Base-by-base conservation (phyloP, 306 rosid genomes). In the Gastrolobium bilobum region DNA sequence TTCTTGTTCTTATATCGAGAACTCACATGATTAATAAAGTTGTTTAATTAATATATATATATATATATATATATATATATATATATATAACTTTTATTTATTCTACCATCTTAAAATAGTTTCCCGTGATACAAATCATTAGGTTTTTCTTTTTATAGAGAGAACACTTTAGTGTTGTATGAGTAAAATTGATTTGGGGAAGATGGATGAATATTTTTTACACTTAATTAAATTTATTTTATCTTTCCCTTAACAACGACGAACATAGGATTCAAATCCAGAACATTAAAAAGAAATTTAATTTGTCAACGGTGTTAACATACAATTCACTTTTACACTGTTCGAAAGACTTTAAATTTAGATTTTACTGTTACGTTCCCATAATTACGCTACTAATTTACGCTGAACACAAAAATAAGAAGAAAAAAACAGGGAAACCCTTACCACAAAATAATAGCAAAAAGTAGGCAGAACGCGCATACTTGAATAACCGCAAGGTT, bases 401-500 rank as follows among this genome's bases (percentile, higher is more conserved):
- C 7, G 1, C 4, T 57, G 30, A 57, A 43, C 42, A 39, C n/a
- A 54, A 72, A 40, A 46, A 5, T 11, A 48, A 73, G 2, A 54
- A 57, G 4, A 11, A 2, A 13, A 13, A 60, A 14, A 10, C 35
- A 46, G n/a, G 63, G 6, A 30, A 43, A 51, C 35, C 2, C 47
- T 15, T 60, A 59, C 33, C 11, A 39, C 31, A 30, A 73, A 53
- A 20, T 20, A 43, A 26, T 2, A 34, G 43, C 20, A 35, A 35
- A 54, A 48, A 57, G 68, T 29, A 81, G 66, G 34, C 29, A 30
- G 4, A 30, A 26, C 71, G 40, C 72, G 59, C 50, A 67, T 75
- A 48, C 33, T 81, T 51, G 71, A 67, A 60, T 62, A 75, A 58
- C 15, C 29, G 7, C 77, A 57, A 38, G 11, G 38, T 47, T 68